A percentile compares a stretch with the other conserved stretches of the same genome.
phyloP scores from a whole-genome alignment of 257 asterid species.

The Solanum corneliomulleri region DNA sequence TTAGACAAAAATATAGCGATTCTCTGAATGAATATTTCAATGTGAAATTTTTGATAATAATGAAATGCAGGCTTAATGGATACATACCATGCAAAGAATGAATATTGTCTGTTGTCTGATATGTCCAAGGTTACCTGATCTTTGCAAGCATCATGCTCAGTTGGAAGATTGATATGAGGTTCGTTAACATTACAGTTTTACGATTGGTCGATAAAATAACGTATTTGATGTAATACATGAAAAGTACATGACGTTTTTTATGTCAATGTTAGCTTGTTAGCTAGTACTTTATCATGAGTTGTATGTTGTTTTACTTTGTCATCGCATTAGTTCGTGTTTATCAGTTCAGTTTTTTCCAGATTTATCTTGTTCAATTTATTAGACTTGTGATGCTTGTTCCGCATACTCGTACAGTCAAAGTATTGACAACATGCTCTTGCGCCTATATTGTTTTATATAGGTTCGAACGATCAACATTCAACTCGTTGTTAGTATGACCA shows the following conservation, averaged over 20 bases:
- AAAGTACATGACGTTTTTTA: neutral
- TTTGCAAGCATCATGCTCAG: conserved; percentile 62
- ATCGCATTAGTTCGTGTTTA: neutral
- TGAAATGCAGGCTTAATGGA: conserved; percentile 78
- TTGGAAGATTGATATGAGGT: conserved; percentile 42
- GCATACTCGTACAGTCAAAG: neutral
- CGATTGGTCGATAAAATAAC: neutral
- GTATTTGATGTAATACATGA: neutral
- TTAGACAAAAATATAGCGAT: neutral
- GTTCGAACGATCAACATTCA: neutral
- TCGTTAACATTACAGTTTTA: neutral
- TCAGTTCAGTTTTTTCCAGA: neutral
- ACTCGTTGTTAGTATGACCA: neutral
- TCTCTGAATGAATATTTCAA: neutral
- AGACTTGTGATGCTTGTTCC: neutral
- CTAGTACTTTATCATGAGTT: neutral
- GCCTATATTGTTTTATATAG: neutral
- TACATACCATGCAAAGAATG: conserved; percentile 90
- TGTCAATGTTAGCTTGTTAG: no score
- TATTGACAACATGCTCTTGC: neutral
- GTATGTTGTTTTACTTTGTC: neutral
- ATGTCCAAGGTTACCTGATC: conserved; percentile 81
- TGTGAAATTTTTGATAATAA: no score
- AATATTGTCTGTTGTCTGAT: conserved; percentile 83
- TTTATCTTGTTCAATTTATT: no score